phyloP scores from a whole-genome alignment of 148 eudicot species.

The Spergularia marina region DNA sequence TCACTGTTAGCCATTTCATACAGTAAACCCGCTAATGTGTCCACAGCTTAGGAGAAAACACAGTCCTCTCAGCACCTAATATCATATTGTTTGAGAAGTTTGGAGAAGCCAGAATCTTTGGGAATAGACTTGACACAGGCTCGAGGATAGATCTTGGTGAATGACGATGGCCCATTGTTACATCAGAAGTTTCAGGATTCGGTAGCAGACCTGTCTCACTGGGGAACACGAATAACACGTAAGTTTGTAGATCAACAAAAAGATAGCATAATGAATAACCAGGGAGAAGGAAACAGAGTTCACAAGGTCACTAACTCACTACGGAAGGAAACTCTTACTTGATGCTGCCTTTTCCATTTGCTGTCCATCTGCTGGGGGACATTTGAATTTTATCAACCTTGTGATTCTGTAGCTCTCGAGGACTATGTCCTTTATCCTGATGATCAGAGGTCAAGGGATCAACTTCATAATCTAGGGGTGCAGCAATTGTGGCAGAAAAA shows the following conservation, averaged over 20 bases:
- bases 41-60: conserved; percentile 1
- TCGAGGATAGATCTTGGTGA: conserved; percentile 38
- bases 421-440: conserved; percentile 48
- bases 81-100: neutral
- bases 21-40: neutral
- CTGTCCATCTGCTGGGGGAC: conserved; percentile 29
- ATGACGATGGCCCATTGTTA: conserved; percentile 22
- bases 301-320: conserved; percentile 9
- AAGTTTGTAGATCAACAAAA: neutral
- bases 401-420: conserved; percentile 29
- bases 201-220: conserved; percentile 33
- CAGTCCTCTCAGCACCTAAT: conserved; percentile 9
- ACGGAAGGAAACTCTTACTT: conserved; percentile 40
- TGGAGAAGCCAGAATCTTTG: conserved; percentile 20
- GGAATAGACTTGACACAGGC: conserved; percentile 25
- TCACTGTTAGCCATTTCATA: too few relatives aligned
- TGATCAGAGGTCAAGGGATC: conserved; percentile 1
- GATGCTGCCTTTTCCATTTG: conserved; percentile 34
- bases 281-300: neutral
- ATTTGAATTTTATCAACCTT: conserved; percentile 31
- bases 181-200: conserved; percentile 32
- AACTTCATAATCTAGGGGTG: neutral
- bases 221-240: conserved; percentile 33
- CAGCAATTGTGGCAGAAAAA: neutral
- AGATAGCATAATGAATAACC: neutral